phyloP scores from a whole-genome alignment of 106 monocot genomes.

The Phalaenopsis aphrodite region DNA sequence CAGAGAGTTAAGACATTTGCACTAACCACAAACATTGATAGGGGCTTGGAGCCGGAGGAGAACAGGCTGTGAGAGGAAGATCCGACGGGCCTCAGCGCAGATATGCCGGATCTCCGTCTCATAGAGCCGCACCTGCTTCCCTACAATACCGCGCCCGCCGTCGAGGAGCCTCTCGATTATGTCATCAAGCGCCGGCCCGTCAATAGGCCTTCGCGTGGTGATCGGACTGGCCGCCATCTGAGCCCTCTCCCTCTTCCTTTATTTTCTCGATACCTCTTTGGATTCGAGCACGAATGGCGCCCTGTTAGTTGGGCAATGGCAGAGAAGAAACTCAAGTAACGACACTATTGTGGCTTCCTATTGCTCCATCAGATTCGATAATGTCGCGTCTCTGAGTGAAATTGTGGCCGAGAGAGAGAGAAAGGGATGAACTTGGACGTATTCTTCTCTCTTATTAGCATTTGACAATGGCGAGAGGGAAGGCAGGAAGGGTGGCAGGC shows the following conservation, averaged over 20 bases:
- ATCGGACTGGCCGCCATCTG: background rate
- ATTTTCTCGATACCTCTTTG: background rate
- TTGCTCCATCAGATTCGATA: no score
- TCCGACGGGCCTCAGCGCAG: constrained; percentile 6
- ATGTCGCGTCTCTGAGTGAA: no score
- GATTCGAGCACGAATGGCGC: no score
- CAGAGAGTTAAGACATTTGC: background rate
- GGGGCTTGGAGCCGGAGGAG: constrained; percentile 17
- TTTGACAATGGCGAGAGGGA: no score
- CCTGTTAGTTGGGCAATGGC: background rate
- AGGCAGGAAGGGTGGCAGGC: no score
- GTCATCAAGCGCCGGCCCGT: constrained; percentile 5
- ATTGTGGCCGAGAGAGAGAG: no score
- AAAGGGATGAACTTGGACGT: no score
- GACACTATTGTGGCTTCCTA: no score
- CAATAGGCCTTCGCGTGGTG: background rate
- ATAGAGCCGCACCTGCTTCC: constrained; percentile 24
- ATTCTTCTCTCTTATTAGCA: no score
- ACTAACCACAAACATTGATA: constrained; percentile 21
- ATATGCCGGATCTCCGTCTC: constrained; percentile 22
- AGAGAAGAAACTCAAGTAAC: background rate
- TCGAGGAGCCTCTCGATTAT: constrained; percentile 18
- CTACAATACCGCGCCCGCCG: constrained; percentile 5
- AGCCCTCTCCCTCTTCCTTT: constrained; percentile 3
- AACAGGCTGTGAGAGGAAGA: constrained; percentile 21